Base-by-base conservation (phyloP, 2,329 filamentous ascomycete genomes). In the Cladosporium velox region DNA sequence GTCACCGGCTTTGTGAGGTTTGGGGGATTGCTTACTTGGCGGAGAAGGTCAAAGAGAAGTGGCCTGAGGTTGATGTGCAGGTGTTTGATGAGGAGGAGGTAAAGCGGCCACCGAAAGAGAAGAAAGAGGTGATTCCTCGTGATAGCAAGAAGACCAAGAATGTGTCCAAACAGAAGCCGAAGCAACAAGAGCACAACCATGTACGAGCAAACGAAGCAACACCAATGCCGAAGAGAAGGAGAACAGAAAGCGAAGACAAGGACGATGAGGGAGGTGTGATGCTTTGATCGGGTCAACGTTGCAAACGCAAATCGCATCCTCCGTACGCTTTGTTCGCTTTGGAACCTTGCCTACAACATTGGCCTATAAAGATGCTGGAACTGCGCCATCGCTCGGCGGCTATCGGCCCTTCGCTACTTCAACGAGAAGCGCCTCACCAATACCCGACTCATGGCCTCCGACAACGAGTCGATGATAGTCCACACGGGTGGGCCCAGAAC, bases 21-120 rank as follows among this genome's bases (percentile, higher is more conserved):
- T 65, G 63, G 63, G 63, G 63, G 12, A 59, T 65, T n/a, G 41
- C 32, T 12, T 59, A 38, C 30, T 41, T 65, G 41, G 63, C 63
- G n/a, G 54, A 15, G 32, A 59, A n/a, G 55, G 47, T 52, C n/a
- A 59, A 55, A 38, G 57, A 59, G 47, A 28, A 3, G 15, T 65
- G 54, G 54, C 63, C 63, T 14, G 63, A 55, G 38, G 24, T 65
- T 32, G 28, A 52, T 1, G 54, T 65, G 21, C 35, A 28, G 24
- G 63, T 59, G 7, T 54, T 65, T 6, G 63, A 65, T 30, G 63
- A 65, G 30, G 54, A 51, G 21, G 63, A 65, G 41, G 55, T 44
- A 11, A 34, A 21, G 18, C 24, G 24, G 12, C 24, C 24, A 12
- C 24, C 28, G 24, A 30, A 24, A 4, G 51, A 44, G 35, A 32